Percentiles rank a stretch among this genome's conserved stretches.
Conservation (phyloP, 441 rosid species). For the Croton setiger region DNA sequence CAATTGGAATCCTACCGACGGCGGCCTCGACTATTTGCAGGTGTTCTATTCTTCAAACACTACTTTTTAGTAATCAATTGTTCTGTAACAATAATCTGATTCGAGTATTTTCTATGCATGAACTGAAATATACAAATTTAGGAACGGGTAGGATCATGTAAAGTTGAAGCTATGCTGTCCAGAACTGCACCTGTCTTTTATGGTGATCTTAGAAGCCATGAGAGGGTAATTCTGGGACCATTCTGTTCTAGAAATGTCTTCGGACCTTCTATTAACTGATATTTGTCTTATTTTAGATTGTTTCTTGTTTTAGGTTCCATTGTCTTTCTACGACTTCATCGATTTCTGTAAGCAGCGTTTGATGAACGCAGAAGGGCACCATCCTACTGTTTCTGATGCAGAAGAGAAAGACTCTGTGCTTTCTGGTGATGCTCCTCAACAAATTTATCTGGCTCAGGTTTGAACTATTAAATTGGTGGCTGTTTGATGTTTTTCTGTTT, state of each 20-base stretch:
- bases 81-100: conserved; percentile 3
- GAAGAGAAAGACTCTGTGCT: conserved; percentile 29
- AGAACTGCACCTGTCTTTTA: conserved; percentile 70
- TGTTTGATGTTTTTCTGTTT: neutral
- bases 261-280: neutral
- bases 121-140: conserved; percentile 21
- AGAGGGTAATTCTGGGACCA: conserved; percentile 46
- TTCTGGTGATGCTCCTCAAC: conserved; percentile 43
- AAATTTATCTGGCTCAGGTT: conserved; percentile 85
- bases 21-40: conserved; percentile 82
- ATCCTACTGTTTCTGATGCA: conserved; percentile 16
- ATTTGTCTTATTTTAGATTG: neutral
- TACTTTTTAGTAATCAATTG: neutral
- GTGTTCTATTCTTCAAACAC: conserved; percentile 24
- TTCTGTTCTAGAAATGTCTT: neutral
- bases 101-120: neutral
- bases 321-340: conserved; percentile 71
- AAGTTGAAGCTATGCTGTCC: conserved; percentile 76
- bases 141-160: conserved; percentile 63
- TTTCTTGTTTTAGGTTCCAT: conserved; percentile 47
- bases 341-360: conserved; percentile 52
- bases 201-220: conserved; percentile 87
- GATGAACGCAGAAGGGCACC: conserved; percentile 29
- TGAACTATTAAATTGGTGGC: neutral
- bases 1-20: conserved; percentile 64